Evolutionary conservation across 371 early-diverging fungal genomes (phyloP), one percentile per base, ranked within the genome.

Genomic region (Mucor mucedo): DNA sequence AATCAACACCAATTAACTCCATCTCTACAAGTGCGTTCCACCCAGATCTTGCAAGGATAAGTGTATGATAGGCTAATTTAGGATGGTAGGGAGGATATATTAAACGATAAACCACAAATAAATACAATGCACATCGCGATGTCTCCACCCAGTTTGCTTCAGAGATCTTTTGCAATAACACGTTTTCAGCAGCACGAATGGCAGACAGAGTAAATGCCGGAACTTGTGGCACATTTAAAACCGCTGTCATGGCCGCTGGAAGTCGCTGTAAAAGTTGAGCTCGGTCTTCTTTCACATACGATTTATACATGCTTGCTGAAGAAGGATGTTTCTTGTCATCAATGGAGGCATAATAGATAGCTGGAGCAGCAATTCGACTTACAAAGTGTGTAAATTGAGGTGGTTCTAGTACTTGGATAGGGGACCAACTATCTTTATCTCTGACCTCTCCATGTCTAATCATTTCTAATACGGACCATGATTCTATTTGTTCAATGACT

Each of bases 41-140:
- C 6, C 83, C 67, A 52, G 87, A 77, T 64, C 90, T 84, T 29
- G 88, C 90, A 21, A 87, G 59, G n/a, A 85, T 81, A 40, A 91
- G 69, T 28, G 80, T 80, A 59, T 91, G 90, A 33, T 85, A 78
- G 9, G 86, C 80, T 2, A 89, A 58, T 13, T 87, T 71, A 1
- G 93, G 91, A 68, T 92, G 91, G 52, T 79, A 75, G 4, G 86
- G 78, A 41, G 89, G 90, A 65, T 91, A 92, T 6, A 84, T 72
- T 50, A 91, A 33, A n/a, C 86, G 63, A 55, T 93, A 92, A 10
- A 86, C 76, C 0, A 87, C 84, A 64, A 88, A 75, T 1, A 91
- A 77, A 59, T 85, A 87, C n/a, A 80, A 57, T 11, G 87, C 79
- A 52, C 82, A 73, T 48, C 76, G 69, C 48, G 87, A 77, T 0